Base-by-base conservation (phyloP, 768 basidiomycete species). In the Podaxis carcinomalis region DNA sequence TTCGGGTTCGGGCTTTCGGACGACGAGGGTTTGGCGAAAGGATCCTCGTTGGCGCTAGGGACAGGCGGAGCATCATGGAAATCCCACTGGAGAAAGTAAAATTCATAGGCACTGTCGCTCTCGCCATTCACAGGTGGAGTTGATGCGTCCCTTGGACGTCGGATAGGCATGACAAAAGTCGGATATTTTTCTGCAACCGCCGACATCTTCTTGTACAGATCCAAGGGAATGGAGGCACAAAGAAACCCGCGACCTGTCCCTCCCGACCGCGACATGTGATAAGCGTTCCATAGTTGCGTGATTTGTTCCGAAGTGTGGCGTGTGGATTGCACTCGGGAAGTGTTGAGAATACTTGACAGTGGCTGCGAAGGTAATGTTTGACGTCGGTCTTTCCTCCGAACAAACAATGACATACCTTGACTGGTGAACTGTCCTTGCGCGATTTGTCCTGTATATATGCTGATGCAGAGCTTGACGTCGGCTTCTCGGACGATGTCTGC, bases 51-150 rank as follows among this genome's bases (percentile, higher is more conserved):
- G n/a, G 77, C 69, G 1, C 78, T 73, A 4, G 90, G 89, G 4
- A 78, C 73, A 1, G 80, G 81, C 0, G 93, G 92, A 0, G 84
- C 74, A 5, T 83, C 84, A 69, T 96, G 88, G 71, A 96, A 90
- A 40, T 81, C 80, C 96, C 97, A 98, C 72, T 99, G 89, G 62
- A 98, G 77, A 68, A 87, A 88, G 72, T 87, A 93, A 69, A 93
- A 91, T 68, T 93, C 92, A 68, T 88, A 85, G 1, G 88, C 86
- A 5, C 71, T 72, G 6, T 76, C 71, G 36, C 68, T 65, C 63
- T 78, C 78, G 14, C 66, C 71, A 36, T 74, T 69, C 5, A 63
- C 63, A 25, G 73, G 66, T 25, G 69, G 68, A 0, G 64, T 51
- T 57, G 55, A 55, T 37, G 52, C 36, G 47, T 63, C 56, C 54